Base-by-base conservation (phyloP, 441 rosid species). In the Sinapis alba region DNA sequence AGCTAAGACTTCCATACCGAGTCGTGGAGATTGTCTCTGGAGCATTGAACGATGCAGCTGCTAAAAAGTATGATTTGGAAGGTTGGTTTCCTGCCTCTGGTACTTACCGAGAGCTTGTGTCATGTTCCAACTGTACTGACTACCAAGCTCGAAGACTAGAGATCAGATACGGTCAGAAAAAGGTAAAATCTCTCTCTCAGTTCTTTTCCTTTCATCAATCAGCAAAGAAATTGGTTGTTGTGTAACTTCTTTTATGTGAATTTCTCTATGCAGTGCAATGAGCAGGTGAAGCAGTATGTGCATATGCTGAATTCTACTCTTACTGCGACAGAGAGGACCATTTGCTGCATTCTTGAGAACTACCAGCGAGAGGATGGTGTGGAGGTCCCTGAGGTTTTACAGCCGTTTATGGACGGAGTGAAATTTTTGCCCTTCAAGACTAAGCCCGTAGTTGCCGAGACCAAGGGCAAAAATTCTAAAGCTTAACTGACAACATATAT, bases 271-370 rank as follows among this genome's bases (percentile, higher is more conserved):
- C 90, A 93, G 99, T 83, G 83, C 84, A 91, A 90, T 74, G 99
- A 92, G 74, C 87, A 87, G 82, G 68, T 80, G 2, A 90, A 92
- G 73, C 97, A 89, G 81, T 90, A 89, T 16, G 95, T 89, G 66
- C 98, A 94, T 83, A 57, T 94, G 81, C 78, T 95, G 83, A 95
- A 95, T 82, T 95, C 99, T 1, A 95, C 99, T 16, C 96, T 95
- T 7, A 83, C 98, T 0, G 99, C 98, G 7, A 94, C 99, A 0
- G 98, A 94, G 85, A 94, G 99, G 84, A 92, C 99, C 15, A 75
- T 94, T n/a, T 94, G 98, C 84, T 86, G 94, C 84, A 88, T 94
- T 80, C 94, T 94, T 0, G 99, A 92, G 80, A 94, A 90, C 79
- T 83, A 89, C 80, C 98, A 94, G 85, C 86, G 68, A 59, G 97